Base-by-base conservation (phyloP, 2,329 filamentous ascomycete genomes). In the Chrysoporthe puriensis region DNA sequence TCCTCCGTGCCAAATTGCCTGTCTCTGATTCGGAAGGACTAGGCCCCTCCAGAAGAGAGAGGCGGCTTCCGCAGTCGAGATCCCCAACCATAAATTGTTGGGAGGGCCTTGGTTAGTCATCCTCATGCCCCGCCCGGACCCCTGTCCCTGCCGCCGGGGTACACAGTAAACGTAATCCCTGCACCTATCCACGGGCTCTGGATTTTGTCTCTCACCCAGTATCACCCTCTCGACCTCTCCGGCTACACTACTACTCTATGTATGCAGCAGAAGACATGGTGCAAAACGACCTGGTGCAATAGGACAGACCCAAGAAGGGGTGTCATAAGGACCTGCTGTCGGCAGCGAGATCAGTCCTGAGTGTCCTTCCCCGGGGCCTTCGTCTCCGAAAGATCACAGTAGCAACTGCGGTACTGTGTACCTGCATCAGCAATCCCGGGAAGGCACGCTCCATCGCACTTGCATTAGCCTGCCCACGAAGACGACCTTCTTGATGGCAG, bases 31-130 rank as follows among this genome's bases (percentile, higher is more conserved):
- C n/a, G 57, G 18, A 44, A 59, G 57, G 34, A 59, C 9, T 9
- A 42, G 34, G n/a, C 18, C n/a, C 34, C 56, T 59, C 34, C 34
- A 13, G 36, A 34, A 26, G 4, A 59, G 57, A 44, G 40, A 40
- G 42, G 57, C 14, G 57, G 57, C n/a, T 43, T 59, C 57, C n/a
- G 36, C 36, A 40, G 36, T 40, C 5, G 36, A 40, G 36, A n/a
- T 54, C 57, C 57, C 57, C 57, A 59, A 59, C 57, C 32, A 61
- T 48, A 4, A 61, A 61, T 61, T 61, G 58, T 61, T 61, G 58
- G 58, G 58, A 43, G 58, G 13, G 9, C 42, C 44, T n/a, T 61
- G 58, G 48, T 61, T 61, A 42, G 58, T 42, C 14, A 9, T 4
- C n/a, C 13, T 21, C 32, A 5, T 36, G 34, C 54, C 54, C n/a